Conservation (phyloP, 306 rosid genomes). For the Dalbergia cochinchinensis region DNA sequence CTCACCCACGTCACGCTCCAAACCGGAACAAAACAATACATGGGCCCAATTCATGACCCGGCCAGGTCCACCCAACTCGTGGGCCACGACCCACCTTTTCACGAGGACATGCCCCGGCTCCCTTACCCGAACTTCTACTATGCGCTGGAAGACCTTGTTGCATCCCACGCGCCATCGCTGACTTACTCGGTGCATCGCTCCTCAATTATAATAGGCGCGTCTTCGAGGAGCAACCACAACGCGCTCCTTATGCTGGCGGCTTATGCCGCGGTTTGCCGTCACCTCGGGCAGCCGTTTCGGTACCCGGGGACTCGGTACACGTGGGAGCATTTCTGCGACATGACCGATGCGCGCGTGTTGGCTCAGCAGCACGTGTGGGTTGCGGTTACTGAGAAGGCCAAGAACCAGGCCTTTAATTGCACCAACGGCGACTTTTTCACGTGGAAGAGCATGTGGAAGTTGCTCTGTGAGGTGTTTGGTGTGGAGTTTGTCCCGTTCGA, state of each 20-base stretch:
- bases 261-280: slow-evolving; percentile 44
- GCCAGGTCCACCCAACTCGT: background rate
- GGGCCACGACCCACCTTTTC: slow-evolving; percentile 45
- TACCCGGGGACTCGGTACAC: slow-evolving; percentile 50
- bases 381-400: slow-evolving; percentile 31
- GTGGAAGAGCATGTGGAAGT: slow-evolving; percentile 55
- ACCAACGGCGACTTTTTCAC: slow-evolving; percentile 51
- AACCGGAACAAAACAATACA: slow-evolving; percentile 58
- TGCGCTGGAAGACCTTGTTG: slow-evolving; percentile 48
- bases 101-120: slow-evolving; percentile 41
- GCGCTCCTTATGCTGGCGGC: slow-evolving; percentile 13
- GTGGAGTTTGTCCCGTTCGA: slow-evolving; percentile 48
- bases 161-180: background rate
- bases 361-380: slow-evolving; percentile 64
- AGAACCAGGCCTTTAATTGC: slow-evolving; percentile 56
- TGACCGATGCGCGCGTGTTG: slow-evolving; percentile 44
- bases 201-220: slow-evolving; percentile 50
- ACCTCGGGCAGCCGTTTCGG: slow-evolving; percentile 44
- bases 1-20: slow-evolving; percentile 52
- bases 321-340: slow-evolving; percentile 63
- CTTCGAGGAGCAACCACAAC: slow-evolving; percentile 28
- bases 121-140: slow-evolving; percentile 58
- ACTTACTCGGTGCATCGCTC: slow-evolving; percentile 54
- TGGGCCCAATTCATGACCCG: slow-evolving; percentile 52
- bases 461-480: slow-evolving; percentile 19